A percentile compares a stretch with the other conserved stretches of the same genome.
Conservation (phyloP, 2,329 filamentous ascomycete species). For the Cladophialophora exuberans region DNA sequence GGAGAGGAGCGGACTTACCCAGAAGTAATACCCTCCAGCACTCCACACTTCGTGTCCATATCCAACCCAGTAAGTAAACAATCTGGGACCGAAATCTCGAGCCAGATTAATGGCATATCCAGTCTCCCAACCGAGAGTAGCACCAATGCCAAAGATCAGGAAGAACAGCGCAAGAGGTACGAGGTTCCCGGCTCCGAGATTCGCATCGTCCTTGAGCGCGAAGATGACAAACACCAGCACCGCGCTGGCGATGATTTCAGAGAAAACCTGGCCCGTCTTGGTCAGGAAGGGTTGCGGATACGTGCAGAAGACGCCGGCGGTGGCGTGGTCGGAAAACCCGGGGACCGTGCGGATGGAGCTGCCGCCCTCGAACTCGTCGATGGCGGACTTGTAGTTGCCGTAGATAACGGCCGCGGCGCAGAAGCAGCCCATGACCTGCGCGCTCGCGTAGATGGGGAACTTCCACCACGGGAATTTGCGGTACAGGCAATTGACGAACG, state of each 20-base stretch:
- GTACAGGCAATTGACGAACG: slow-evolving; percentile 65
- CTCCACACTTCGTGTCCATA: slow-evolving; percentile 64
- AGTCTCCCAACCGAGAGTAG: slow-evolving; percentile 70
- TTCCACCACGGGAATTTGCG: slow-evolving; percentile 63
- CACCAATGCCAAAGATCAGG: slow-evolving; percentile 69
- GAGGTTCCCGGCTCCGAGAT: slow-evolving; percentile 57
- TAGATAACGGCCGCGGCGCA: slow-evolving; percentile 58
- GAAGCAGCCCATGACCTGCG: slow-evolving; percentile 66
- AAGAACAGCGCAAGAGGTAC: slow-evolving; percentile 65
- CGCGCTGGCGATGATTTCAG: slow-evolving; percentile 64
- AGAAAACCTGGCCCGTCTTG: slow-evolving; percentile 65
- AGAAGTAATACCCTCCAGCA: slow-evolving; percentile 66
- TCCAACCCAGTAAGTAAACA: slow-evolving; percentile 65
- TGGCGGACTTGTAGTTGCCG: slow-evolving; percentile 61
- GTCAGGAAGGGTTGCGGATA: slow-evolving; percentile 67
- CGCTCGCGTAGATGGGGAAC: slow-evolving; percentile 64
- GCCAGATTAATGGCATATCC: slow-evolving; percentile 71
- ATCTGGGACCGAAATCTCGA: slow-evolving; percentile 66
- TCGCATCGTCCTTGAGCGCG: slow-evolving; percentile 57
- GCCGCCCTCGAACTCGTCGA: slow-evolving; percentile 63
- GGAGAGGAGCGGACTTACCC: slow-evolving; percentile 56
- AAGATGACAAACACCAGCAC: slow-evolving; percentile 69
- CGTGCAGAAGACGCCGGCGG: slow-evolving; percentile 68
- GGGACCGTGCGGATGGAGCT: slow-evolving; percentile 61
- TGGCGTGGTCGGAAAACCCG: slow-evolving; percentile 55